phyloP scores from a whole-genome alignment of 2,329 filamentous ascomycete genomes.

The Epichloe gansuensis region DNA sequence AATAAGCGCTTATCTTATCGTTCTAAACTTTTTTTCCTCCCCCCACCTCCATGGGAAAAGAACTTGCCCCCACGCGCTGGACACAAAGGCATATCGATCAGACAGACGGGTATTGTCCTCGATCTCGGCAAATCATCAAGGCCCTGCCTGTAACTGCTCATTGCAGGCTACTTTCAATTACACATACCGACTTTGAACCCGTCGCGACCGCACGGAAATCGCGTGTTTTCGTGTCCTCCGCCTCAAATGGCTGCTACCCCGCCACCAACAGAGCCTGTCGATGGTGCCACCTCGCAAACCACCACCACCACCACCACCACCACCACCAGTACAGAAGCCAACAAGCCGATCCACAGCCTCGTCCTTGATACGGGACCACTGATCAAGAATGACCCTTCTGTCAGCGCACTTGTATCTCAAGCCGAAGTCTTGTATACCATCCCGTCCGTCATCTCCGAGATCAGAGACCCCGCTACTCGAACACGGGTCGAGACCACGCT shows the following conservation, averaged over 20 bases:
- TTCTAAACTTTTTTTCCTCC: not conserved
- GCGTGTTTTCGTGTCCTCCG: not conserved
- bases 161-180: not conserved
- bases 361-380: constrained; percentile 86
- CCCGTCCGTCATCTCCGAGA: constrained; percentile 76
- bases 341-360: constrained; percentile 68
- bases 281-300: constrained; percentile 4
- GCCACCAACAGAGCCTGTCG: constrained; percentile 4
- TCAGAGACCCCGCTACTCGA: constrained; percentile 72
- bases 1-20: not conserved
- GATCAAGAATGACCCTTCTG: constrained; percentile 80
- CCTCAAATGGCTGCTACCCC: constrained; percentile 3
- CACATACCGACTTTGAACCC: not conserved
- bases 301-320: constrained; percentile 2
- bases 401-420: constrained; percentile 69
- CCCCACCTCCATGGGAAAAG: too few species aligned
- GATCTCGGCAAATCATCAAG: not conserved
- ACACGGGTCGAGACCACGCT: constrained; percentile 73
- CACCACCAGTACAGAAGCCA: not conserved
- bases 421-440: constrained; percentile 72
- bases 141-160: too few species aligned
- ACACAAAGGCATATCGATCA: too few species aligned
- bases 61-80: not conserved
- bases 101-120: too few species aligned
- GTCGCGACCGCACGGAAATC: not conserved